These are phyloP conservation scores for Podaxis pistillaris DNA, from an alignment of 768 basidiomycete species.

Conservation along the genomic window DNA sequence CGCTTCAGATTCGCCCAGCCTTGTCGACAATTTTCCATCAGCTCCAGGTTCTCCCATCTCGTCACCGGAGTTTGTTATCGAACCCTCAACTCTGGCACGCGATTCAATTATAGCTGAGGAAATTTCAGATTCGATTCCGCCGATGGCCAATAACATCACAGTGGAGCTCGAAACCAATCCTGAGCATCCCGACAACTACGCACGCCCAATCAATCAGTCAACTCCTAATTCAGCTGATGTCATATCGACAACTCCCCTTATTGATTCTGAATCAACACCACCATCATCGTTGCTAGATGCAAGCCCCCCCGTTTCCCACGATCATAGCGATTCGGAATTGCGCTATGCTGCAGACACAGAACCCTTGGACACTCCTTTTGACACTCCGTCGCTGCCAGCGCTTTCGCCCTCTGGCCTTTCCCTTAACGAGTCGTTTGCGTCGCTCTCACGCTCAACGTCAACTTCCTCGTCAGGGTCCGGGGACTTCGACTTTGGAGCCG, in stretches of 20 bases:
- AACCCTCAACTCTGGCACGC: not conserved
- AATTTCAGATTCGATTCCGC: not conserved
- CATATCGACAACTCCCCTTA: not conserved
- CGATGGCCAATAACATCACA: not conserved
- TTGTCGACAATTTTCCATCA: not conserved
- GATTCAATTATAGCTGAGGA: not conserved
- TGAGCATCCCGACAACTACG: not conserved
- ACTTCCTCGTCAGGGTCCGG: constrained; percentile 31
- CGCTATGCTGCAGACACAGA: constrained; percentile 17
- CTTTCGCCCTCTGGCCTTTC: constrained; percentile 23
- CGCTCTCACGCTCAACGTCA: constrained; percentile 42
- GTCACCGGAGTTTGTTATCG: not conserved
- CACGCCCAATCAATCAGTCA: not conserved
- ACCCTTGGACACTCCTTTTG: constrained; percentile 24
- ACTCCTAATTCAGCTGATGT: not conserved
- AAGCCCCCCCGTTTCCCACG: not conserved
- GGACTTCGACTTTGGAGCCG: constrained; percentile 18
- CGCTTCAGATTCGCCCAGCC: not conserved
- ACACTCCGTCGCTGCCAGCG: constrained; percentile 31
- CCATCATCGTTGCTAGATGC: not conserved
- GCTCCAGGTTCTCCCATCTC: not conserved
- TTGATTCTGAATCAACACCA: not conserved
- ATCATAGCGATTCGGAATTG: constrained; percentile 15
- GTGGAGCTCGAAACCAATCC: not conserved
- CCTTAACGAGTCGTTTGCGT: constrained; percentile 18